Base-by-base conservation (phyloP, 2,329 filamentous ascomycete genomes). In the Colletotrichum lini region DNA sequence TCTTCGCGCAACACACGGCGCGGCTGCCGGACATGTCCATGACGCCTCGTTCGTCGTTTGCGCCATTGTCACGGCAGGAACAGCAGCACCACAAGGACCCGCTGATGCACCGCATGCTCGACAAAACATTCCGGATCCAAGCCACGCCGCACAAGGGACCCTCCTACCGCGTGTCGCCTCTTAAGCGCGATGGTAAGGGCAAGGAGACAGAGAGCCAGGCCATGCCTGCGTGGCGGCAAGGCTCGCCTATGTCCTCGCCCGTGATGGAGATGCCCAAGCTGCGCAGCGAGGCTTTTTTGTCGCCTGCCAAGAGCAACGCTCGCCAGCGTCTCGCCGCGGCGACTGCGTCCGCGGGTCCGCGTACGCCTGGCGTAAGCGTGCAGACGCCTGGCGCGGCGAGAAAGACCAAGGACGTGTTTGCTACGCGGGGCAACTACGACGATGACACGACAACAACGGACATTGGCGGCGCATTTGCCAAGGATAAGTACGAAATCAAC, bases 91-190 rank as follows among this genome's bases (percentile, higher is more conserved):
- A 85, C 76, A 89, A 90, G 72, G 94, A 98, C 78, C 93, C 94
- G 3, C 86, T 98, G 10, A 88, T 99, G 50, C 96, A 98, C 80
- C 93, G 93, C 70, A 87, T 98, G n/a, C 89, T 97, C 6, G 95
- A 98, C 85, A 98, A 97, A 82, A 98, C 93, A 69, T 99, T 97
- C 84, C 94, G 96, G 42, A 88, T 99, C 30, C 94, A 97, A 81
- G 94, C 96, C 7, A 99, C 96, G 12, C 96, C 96, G 0, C 91
- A 96, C 75, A 92, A 91, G 77, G 77, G 75, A 4, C 78, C 79
- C 4, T 75, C 81, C 3, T 77, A 80, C 42, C 83, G 83, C 45
- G 80, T 85, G 53, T 87, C 85, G 9, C 86, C 86, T 1, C 78
- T 86, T 64, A 86, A 85, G 71, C 78, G 76, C 47, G 78, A 79